phyloP scores from a whole-genome alignment of 768 basidiomycete genomes.

The Cystofilobasidium capitatum region DNA sequence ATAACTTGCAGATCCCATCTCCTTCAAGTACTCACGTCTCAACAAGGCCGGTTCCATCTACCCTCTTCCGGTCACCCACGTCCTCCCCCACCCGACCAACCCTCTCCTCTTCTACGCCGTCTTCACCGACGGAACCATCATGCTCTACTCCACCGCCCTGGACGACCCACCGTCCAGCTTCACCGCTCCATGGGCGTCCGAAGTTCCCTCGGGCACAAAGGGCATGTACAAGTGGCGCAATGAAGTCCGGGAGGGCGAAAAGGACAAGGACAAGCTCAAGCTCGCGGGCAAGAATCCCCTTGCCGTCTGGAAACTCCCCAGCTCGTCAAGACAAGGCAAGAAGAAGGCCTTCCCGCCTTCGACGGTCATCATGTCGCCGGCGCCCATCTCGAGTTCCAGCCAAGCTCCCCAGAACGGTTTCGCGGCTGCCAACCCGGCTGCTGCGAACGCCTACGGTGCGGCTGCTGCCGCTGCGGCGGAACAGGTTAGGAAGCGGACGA shows the following conservation, averaged over 20 bases:
- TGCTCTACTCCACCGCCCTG: slow-evolving; percentile 30
- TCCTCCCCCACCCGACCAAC: slow-evolving; percentile 29
- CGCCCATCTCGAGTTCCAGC: neutral
- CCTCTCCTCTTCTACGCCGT: slow-evolving; percentile 31
- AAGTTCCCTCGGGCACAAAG: neutral
- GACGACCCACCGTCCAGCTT: slow-evolving; percentile 36
- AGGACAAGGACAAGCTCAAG: slow-evolving; percentile 25
- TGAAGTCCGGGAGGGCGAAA: slow-evolving; percentile 29
- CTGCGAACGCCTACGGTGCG: neutral
- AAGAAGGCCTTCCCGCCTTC: neutral
- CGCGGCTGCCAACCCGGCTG: neutral
- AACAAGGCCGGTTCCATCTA: slow-evolving; percentile 40
- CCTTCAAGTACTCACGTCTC: slow-evolving; percentile 36
- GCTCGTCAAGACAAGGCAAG: neutral
- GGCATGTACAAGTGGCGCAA: slow-evolving; percentile 38
- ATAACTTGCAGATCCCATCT: slow-evolving; percentile 28
- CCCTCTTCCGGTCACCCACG: slow-evolving; percentile 32
- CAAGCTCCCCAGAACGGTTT: neutral
- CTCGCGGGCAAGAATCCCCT: slow-evolving; percentile 38
- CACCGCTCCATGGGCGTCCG: slow-evolving; percentile 4
- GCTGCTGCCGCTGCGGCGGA: neutral
- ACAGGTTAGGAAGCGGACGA: neutral
- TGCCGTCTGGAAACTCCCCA: slow-evolving; percentile 33
- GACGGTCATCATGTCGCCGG: neutral
- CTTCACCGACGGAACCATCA: slow-evolving; percentile 32